Percentiles rank a stretch among this genome's conserved stretches.
Evolutionary conservation across 805 yeast genomes (phyloP).

Genomic region (Maudiozyma serrabonitensis): DNA sequence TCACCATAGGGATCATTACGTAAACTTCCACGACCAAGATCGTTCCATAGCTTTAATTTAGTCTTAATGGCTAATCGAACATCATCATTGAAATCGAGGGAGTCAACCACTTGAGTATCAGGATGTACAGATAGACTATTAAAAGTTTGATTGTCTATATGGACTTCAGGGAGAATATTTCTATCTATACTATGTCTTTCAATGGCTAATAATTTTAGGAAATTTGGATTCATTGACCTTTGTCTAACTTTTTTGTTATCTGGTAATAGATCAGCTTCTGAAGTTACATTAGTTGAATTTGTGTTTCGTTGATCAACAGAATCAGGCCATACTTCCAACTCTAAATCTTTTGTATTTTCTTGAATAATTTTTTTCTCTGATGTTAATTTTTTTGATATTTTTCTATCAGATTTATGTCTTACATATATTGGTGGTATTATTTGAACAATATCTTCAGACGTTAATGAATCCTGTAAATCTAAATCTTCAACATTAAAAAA

Average conservation of each 20-base stretch:
- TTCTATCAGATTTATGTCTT: constrained; percentile 2
- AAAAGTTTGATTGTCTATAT: constrained; percentile 24
- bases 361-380: constrained; percentile 4
- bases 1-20: constrained; percentile 26
- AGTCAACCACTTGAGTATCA: not conserved
- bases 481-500: constrained; percentile 18
- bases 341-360: constrained; percentile 5
- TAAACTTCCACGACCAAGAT: constrained; percentile 14
- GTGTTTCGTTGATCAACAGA: not conserved
- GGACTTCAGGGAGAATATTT: constrained; percentile 22
- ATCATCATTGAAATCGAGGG: constrained; percentile 12
- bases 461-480: constrained; percentile 14
- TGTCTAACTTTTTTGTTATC: constrained; percentile 20
- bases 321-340: constrained; percentile 24
- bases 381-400: not conserved
- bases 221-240: constrained; percentile 20
- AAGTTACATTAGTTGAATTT: not conserved
- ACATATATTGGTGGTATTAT: constrained; percentile 17
- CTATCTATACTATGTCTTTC: constrained; percentile 19
- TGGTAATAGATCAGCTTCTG: constrained; percentile 6
- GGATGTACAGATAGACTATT: constrained; percentile 9
- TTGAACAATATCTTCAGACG: constrained; percentile 12
- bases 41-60: constrained; percentile 26
- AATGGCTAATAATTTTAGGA: constrained; percentile 23
- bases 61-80: constrained; percentile 25